phyloP scores from a whole-genome alignment of 2,329 filamentous ascomycete species.

The Monosporascus cannonballus region DNA sequence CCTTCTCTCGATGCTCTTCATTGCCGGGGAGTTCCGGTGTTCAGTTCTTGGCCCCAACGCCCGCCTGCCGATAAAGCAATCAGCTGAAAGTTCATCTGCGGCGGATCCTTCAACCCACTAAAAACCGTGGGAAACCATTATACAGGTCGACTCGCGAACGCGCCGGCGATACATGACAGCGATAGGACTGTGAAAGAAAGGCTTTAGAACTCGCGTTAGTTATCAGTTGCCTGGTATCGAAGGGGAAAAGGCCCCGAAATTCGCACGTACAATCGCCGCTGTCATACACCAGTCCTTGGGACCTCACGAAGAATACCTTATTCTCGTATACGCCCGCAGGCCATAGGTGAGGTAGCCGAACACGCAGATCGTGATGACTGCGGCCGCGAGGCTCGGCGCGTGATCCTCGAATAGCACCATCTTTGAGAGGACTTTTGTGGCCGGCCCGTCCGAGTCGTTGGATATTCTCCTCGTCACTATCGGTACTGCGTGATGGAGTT shows the following conservation, averaged over 20 bases:
- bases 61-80: constrained; percentile 5
- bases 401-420: constrained; percentile 10
- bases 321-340: constrained; percentile 8
- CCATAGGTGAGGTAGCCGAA: constrained; percentile 7
- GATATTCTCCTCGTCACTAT: too few species aligned
- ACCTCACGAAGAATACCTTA: constrained; percentile 9
- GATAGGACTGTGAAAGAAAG: constrained; percentile 9
- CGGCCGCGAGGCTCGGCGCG: constrained; percentile 11
- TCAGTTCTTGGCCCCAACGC: constrained; percentile 5
- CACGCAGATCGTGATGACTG: constrained; percentile 10
- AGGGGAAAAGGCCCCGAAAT: too few species aligned
- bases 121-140: not conserved
- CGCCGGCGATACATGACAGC: constrained; percentile 8
- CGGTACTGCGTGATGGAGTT: too few species aligned
- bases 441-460: too few species aligned
- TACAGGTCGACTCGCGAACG: constrained; percentile 1
- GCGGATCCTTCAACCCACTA: not conserved
- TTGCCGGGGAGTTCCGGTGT: constrained; percentile 6
- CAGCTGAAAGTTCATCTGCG: not conserved
- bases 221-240: not conserved
- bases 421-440: not conserved
- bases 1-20: constrained; percentile 5
- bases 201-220: not conserved
- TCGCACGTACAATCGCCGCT: constrained; percentile 6
- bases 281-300: constrained; percentile 13